These are phyloP conservation scores for Verticillium klebahnii DNA, from an alignment of 2,329 filamentous ascomycete species.

Conservation along the genomic window DNA sequence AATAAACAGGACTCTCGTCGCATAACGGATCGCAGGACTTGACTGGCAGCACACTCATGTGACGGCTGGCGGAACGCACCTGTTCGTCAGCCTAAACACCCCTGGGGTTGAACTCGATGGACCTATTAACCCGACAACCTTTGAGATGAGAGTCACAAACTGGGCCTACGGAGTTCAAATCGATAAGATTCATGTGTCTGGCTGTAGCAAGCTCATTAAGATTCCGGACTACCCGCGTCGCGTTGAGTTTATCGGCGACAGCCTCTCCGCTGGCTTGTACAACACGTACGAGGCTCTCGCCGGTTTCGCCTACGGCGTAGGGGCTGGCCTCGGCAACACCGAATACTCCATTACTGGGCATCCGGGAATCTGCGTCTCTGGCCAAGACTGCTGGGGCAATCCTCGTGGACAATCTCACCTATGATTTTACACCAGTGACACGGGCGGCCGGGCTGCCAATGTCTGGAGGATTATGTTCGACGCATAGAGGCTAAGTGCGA, in stretches of 20 bases:
- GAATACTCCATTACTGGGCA: slow-evolving; percentile 56
- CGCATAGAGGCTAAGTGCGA: not conserved
- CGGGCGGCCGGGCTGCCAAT: slow-evolving; percentile 36
- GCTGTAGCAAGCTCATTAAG: slow-evolving; percentile 38
- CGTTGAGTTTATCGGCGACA: slow-evolving; percentile 41
- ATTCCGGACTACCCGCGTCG: slow-evolving; percentile 27
- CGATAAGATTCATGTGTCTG: slow-evolving; percentile 42
- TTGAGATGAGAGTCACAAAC: slow-evolving; percentile 57
- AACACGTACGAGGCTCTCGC: slow-evolving; percentile 54
- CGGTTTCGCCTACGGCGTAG: slow-evolving; percentile 51
- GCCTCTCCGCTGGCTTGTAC: slow-evolving; percentile 51
- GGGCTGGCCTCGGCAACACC: slow-evolving; percentile 51
- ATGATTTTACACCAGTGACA: slow-evolving; percentile 54
- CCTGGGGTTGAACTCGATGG: slow-evolving; percentile 37
- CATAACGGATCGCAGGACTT: slow-evolving; percentile 52
- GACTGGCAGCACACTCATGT: slow-evolving; percentile 61
- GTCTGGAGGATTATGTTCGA: slow-evolving; percentile 36
- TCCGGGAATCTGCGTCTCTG: slow-evolving; percentile 52
- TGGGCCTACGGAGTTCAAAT: slow-evolving; percentile 58
- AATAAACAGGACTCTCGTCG: slow-evolving; percentile 44
- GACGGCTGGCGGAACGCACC: slow-evolving; percentile 49
- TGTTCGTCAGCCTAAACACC: slow-evolving; percentile 43
- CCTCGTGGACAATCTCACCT: slow-evolving; percentile 46
- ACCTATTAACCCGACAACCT: slow-evolving; percentile 39
- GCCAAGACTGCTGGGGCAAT: slow-evolving; percentile 52